phyloP scores from a whole-genome alignment of 176 grass and related monocot genomes.

The Triticum aestivum region IWGSC_CS_RefSeq_v2.1 NC_057801.1:28637920-28638419 shows the following conservation, averaged over 20 bases:
- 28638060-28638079: conserved; percentile 36
- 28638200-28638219: conserved; percentile 47
- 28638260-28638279: conserved; percentile 49
- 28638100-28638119: conserved; percentile 63
- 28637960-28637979: conserved; percentile 55
- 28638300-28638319: conserved; percentile 51
- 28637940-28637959: conserved; percentile 66
- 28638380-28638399: conserved; percentile 60
- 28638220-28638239: conserved; percentile 53
- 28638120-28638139: conserved; percentile 89
- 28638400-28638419: conserved; percentile 58
- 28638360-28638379: conserved; percentile 51
- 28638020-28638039: conserved; percentile 61
- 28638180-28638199: conserved; percentile 56
- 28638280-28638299: conserved; percentile 71
- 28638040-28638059: conserved; percentile 24
- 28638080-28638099: conserved; percentile 64
- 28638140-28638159: conserved; percentile 84
- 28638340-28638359: conserved; percentile 64
- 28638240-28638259: conserved; percentile 86
- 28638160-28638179: conserved; percentile 55
- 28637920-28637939: conserved; percentile 60
- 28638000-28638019: conserved; percentile 70
- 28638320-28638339: conserved; percentile 60
- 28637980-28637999: conserved; percentile 57